Evolutionary conservation across 768 basidiomycete genomes (phyloP).

Genomic region (Pleurotus platypus): DNA sequence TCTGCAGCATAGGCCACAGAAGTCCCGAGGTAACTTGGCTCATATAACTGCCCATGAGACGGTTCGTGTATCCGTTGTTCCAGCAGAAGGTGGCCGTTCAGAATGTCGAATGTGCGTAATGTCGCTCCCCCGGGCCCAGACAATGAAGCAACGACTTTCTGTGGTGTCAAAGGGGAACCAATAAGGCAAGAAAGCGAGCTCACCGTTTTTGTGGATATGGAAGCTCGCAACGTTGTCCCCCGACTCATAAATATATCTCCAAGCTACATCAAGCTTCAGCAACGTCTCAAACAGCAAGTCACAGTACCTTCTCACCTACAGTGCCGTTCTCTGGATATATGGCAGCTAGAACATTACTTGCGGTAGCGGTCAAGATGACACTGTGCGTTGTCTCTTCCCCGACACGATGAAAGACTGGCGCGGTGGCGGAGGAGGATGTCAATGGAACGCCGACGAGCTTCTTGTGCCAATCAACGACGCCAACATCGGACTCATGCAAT

Average conservation of each 20-base stretch:
- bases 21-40: slow-evolving; percentile 55
- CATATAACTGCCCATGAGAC: slow-evolving; percentile 36
- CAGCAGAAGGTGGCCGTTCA: slow-evolving; percentile 59
- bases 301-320: slow-evolving; percentile 48
- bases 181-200: slow-evolving; percentile 19
- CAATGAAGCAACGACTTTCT: slow-evolving; percentile 61
- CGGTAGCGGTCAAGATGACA: slow-evolving; percentile 63
- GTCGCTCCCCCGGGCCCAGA: slow-evolving; percentile 74
- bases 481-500: slow-evolving; percentile 71
- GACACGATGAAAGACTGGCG: slow-evolving; percentile 57
- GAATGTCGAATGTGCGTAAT: slow-evolving; percentile 62
- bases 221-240: slow-evolving; percentile 68
- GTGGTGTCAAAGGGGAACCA: slow-evolving; percentile 1
- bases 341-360: slow-evolving; percentile 75
- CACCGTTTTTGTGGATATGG: slow-evolving; percentile 55
- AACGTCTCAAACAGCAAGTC: background rate
- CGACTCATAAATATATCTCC: slow-evolving; percentile 76
- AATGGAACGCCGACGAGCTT: slow-evolving; percentile 71
- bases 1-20: slow-evolving; percentile 34
- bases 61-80: slow-evolving; percentile 61
- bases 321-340: slow-evolving; percentile 64
- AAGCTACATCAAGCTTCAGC: slow-evolving; percentile 41
- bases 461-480: slow-evolving; percentile 87
- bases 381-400: slow-evolving; percentile 28
- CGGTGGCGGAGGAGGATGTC: slow-evolving; percentile 39